phyloP scores from a whole-genome alignment of 2,329 filamentous ascomycete species.

The Cercospora berteroae region DNA sequence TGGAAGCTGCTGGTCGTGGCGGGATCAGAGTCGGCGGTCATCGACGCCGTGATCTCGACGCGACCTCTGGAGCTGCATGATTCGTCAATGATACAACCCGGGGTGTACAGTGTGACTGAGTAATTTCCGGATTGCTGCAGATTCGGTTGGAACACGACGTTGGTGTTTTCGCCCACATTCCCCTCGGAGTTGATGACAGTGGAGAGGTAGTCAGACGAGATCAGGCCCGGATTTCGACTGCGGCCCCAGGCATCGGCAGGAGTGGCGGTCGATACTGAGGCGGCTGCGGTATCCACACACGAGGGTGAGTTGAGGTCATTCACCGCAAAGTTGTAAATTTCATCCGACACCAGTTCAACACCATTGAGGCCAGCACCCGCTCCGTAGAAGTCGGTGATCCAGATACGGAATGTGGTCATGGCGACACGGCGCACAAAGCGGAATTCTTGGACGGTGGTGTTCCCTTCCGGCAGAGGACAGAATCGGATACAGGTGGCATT shows the following conservation, averaged over 20 bases:
- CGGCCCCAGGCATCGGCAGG: conserved; percentile 61
- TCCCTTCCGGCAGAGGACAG: conserved; percentile 75
- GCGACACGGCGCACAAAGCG: conserved; percentile 82
- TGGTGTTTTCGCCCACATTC: conserved; percentile 53
- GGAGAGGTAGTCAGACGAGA: conserved; percentile 73
- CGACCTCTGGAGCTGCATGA: conserved; percentile 74
- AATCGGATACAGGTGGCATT: conserved; percentile 72
- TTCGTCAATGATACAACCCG: conserved; percentile 78
- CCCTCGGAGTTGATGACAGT: conserved; percentile 55
- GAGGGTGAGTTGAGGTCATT: conserved; percentile 83
- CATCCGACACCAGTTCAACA: conserved; percentile 80
- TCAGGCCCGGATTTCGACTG: conserved; percentile 62
- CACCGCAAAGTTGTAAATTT: conserved; percentile 70
- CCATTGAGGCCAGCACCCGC: conserved; percentile 79
- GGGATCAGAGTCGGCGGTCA: conserved; percentile 52
- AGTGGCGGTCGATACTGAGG: conserved; percentile 64
- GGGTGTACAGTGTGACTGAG: conserved; percentile 85
- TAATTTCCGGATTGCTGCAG: conserved; percentile 90
- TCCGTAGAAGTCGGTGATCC: conserved; percentile 86
- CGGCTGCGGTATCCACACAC: conserved; percentile 64
- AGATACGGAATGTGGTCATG: conserved; percentile 82
- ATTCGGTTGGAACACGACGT: conserved; percentile 78
- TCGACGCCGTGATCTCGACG: conserved; percentile 74
- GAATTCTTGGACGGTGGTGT: conserved; percentile 80
- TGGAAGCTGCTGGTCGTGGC: conserved; percentile 70